phyloP scores from a whole-genome alignment of 1,139 yeast species.

The Geotrichum bryndzae region DNA sequence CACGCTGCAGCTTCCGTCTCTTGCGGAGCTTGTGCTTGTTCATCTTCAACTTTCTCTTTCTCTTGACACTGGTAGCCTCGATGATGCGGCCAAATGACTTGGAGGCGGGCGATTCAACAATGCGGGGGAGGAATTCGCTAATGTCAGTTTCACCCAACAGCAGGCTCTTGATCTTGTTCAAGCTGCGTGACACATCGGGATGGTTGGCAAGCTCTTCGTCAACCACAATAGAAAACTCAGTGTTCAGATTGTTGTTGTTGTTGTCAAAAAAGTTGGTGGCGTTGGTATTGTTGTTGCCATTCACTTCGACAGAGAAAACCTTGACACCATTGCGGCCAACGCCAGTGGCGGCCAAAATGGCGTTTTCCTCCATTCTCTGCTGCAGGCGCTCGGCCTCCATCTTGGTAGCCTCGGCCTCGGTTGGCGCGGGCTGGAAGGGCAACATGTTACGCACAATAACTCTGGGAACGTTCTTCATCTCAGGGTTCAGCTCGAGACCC shows the following conservation, averaged over 20 bases:
- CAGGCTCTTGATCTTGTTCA: slow-evolving; percentile 13
- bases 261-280: not conserved
- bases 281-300: not conserved
- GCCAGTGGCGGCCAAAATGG: slow-evolving; percentile 1
- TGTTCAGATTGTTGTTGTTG: slow-evolving; percentile 1
- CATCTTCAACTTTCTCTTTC: slow-evolving; percentile 44
- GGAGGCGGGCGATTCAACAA: slow-evolving; percentile 19
- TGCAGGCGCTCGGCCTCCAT: slow-evolving; percentile 17
- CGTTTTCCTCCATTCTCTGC: slow-evolving; percentile 6
- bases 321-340: slow-evolving; percentile 6
- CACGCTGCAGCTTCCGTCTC: slow-evolving; percentile 42
- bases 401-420: slow-evolving; percentile 14
- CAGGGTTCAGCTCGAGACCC: slow-evolving; percentile 22
- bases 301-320: slow-evolving; percentile 13
- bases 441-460: slow-evolving; percentile 21
- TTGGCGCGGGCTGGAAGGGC: slow-evolving; percentile 20
- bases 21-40: slow-evolving; percentile 44
- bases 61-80: slow-evolving; percentile 38
- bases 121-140: slow-evolving; percentile 7
- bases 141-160: slow-evolving; percentile 10
- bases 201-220: slow-evolving; percentile 14
- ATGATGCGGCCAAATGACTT: slow-evolving; percentile 20
- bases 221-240: slow-evolving; percentile 13
- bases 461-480: slow-evolving; percentile 23
- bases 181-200: slow-evolving; percentile 14